Percentiles rank a stretch among this genome's conserved stretches.
phyloP scores from a whole-genome alignment of 257 asterid species.

The Penstemon barbatus region DNA sequence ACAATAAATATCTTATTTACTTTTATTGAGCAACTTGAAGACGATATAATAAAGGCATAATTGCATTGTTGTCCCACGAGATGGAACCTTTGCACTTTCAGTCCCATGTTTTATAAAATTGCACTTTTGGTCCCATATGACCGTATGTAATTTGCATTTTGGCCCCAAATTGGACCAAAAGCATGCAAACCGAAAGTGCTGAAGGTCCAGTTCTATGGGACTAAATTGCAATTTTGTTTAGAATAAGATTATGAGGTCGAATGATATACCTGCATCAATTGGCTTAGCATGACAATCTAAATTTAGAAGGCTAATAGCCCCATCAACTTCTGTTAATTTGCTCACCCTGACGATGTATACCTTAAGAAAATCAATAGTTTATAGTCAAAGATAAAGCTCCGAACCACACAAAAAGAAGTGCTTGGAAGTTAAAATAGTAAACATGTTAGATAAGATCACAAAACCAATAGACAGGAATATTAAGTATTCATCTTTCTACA shows the following conservation, averaged over 20 bases:
- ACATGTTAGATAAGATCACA: neutral
- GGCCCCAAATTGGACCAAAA: too few species aligned
- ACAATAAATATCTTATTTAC: too few species aligned
- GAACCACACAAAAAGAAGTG: neutral
- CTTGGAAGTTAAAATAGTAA: neutral
- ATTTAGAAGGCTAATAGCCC: slow-evolving; percentile 29
- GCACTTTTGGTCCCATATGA: too few species aligned
- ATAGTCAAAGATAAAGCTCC: neutral
- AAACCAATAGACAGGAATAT: neutral
- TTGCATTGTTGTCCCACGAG: too few species aligned
- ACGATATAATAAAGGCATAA: too few species aligned
- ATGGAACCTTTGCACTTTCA: too few species aligned
- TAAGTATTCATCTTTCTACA: neutral
- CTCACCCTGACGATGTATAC: slow-evolving; percentile 49
- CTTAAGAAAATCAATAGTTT: slow-evolving; percentile 32
- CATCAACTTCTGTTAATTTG: slow-evolving; percentile 37
- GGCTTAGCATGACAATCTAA: slow-evolving; percentile 33
- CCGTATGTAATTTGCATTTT: too few species aligned
- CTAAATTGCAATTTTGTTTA: too few species aligned
- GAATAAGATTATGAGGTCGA: neutral
- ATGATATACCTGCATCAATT: slow-evolving; percentile 24
- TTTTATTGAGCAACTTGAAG: too few species aligned
- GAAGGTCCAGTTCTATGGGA: too few species aligned
- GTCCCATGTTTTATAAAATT: too few species aligned
- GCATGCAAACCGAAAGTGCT: too few species aligned